A percentile compares a stretch with the other conserved stretches of the same genome.
Evolutionary conservation across 768 basidiomycete species (phyloP).

Genomic region (Termitomyces sp.): DNA sequence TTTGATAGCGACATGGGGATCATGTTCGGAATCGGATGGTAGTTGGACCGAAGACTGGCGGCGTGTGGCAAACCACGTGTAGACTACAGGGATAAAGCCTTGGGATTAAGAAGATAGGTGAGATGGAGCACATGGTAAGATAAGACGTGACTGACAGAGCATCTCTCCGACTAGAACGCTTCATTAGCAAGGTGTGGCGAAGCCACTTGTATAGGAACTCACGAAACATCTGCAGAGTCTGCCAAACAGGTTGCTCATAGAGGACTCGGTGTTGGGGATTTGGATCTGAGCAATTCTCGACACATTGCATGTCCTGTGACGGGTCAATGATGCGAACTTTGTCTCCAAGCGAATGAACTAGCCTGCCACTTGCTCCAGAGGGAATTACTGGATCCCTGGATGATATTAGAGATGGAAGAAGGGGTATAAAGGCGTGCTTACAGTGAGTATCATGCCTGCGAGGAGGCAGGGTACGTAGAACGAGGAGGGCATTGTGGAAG

Average conservation of each 20-base stretch:
- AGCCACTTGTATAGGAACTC: constrained; percentile 29
- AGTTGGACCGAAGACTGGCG: constrained; percentile 52
- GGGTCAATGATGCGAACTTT: constrained; percentile 3
- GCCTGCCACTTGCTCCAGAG: constrained; percentile 85
- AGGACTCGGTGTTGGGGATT: constrained; percentile 60
- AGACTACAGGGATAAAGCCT: constrained; percentile 86
- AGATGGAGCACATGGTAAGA: constrained; percentile 23
- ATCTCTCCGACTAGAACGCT: constrained; percentile 81
- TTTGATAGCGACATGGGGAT: constrained; percentile 34
- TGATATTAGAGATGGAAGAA: constrained; percentile 1
- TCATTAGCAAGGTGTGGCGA: constrained; percentile 20
- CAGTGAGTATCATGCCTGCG: constrained; percentile 90
- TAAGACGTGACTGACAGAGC: constrained; percentile 62
- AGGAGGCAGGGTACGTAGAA: constrained; percentile 78
- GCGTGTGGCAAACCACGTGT: constrained; percentile 56
- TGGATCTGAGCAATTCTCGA: constrained; percentile 80
- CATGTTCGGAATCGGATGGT: constrained; percentile 45
- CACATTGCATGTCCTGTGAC: constrained; percentile 92
- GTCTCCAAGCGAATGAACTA: constrained; percentile 18
- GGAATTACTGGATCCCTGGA: constrained; percentile 75
- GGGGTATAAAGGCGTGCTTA: constrained; percentile 23
- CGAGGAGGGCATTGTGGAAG: constrained; percentile 57
- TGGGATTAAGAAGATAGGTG: constrained; percentile 21
- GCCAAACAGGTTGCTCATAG: constrained; percentile 95
- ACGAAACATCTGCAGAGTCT: constrained; percentile 89